phyloP scores from a whole-genome alignment of 2,329 filamentous ascomycete species.

The Diplodia sapinea region DNA sequence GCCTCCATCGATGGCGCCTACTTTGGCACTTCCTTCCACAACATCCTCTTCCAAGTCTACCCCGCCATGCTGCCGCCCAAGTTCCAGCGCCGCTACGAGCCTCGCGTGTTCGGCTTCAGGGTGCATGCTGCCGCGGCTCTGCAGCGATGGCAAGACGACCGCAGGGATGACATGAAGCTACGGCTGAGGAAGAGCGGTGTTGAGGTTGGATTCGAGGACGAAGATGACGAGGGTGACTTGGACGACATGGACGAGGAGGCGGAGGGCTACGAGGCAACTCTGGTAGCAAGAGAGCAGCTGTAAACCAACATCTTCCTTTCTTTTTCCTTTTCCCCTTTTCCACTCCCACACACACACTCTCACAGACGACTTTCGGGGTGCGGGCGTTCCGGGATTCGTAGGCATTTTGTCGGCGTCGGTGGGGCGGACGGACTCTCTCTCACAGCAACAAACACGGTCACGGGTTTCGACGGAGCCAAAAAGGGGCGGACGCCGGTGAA shows the following conservation, averaged over 20 bases:
- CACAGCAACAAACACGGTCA: background rate
- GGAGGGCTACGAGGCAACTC: slow-evolving; percentile 35
- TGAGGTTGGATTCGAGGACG: slow-evolving; percentile 79
- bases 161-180: slow-evolving; percentile 81
- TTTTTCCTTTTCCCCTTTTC: background rate
- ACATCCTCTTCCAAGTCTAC: slow-evolving; percentile 98
- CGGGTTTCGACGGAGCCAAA: slow-evolving; percentile 12
- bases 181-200: slow-evolving; percentile 72
- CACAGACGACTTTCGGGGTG: slow-evolving; percentile 11
- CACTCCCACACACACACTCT: background rate
- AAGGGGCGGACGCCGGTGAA: slow-evolving; percentile 16
- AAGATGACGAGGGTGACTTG: slow-evolving; percentile 66
- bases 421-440: background rate
- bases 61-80: slow-evolving; percentile 87
- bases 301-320: background rate
- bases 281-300: slow-evolving; percentile 17
- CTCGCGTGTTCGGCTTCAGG: slow-evolving; percentile 91
- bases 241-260: slow-evolving; percentile 59
- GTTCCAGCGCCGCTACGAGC: slow-evolving; percentile 83
- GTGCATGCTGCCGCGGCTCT: slow-evolving; percentile 89
- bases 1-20: slow-evolving; percentile 96
- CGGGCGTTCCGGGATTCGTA: slow-evolving; percentile 23
- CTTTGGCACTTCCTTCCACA: slow-evolving; percentile 97
- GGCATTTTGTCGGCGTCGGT: slow-evolving; percentile 31
- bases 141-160: slow-evolving; percentile 85